Evolutionary conservation across 1,284 basidiomycete genomes (phyloP).

Genomic region (Inonotus obliquus): DNA sequence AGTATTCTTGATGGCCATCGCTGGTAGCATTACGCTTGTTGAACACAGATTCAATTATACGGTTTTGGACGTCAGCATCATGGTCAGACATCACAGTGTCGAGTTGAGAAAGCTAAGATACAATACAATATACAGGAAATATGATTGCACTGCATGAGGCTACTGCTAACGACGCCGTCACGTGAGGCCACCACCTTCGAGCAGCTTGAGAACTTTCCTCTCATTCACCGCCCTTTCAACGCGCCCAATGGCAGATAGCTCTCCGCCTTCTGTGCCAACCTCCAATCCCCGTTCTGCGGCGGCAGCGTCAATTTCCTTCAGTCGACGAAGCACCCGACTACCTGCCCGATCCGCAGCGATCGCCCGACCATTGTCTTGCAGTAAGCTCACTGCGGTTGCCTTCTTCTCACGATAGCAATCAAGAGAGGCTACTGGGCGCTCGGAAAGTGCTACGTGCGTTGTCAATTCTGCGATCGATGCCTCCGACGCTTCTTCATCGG

Average conservation of each 20-base stretch:
- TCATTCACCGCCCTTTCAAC: slow-evolving; percentile 45
- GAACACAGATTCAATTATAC: slow-evolving; percentile 84
- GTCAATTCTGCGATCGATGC: slow-evolving; percentile 13
- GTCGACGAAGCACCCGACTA: slow-evolving; percentile 42
- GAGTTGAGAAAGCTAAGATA: neutral
- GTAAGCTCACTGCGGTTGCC: slow-evolving; percentile 32
- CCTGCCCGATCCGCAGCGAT: slow-evolving; percentile 39
- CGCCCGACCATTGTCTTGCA: slow-evolving; percentile 24
- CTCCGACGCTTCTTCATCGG: neutral
- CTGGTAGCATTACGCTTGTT: slow-evolving; percentile 60
- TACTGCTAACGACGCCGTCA: slow-evolving; percentile 3
- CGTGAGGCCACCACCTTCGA: slow-evolving; percentile 39
- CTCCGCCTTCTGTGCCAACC: slow-evolving; percentile 39
- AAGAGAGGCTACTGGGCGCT: slow-evolving; percentile 33
- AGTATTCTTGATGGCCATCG: slow-evolving; percentile 59
- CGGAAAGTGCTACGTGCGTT: slow-evolving; percentile 35
- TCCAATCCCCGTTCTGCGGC: slow-evolving; percentile 37
- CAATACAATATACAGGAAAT: neutral
- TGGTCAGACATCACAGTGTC: slow-evolving; percentile 47
- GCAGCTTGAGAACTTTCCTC: slow-evolving; percentile 38
- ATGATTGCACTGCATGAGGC: neutral
- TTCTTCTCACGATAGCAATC: slow-evolving; percentile 40
- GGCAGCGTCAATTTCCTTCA: slow-evolving; percentile 47
- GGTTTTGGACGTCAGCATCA: slow-evolving; percentile 43
- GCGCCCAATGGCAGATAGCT: slow-evolving; percentile 42